These are phyloP conservation scores for Fomitopsis serialis DNA, from an alignment of 768 basidiomycete genomes.

Conservation along the genomic window DNA sequence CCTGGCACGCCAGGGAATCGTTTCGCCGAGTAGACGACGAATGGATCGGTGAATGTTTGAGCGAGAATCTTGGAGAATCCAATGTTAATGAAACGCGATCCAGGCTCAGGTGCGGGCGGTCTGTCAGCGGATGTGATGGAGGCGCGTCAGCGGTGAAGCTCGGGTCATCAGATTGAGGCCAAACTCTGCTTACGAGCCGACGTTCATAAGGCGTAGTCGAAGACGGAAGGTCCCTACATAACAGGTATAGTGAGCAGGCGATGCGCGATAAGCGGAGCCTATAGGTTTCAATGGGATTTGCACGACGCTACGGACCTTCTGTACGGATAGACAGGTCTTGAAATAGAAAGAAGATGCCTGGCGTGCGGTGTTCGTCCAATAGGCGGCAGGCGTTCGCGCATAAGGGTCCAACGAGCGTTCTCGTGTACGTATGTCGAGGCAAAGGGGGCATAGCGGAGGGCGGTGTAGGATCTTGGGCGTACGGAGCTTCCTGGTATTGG, in stretches of 20 bases:
- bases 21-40: constrained; percentile 89
- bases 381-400: constrained; percentile 83
- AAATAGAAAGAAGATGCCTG: constrained; percentile 92
- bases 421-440: constrained; percentile 70
- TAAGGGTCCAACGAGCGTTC: constrained; percentile 87
- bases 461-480: constrained; percentile 22
- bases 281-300: constrained; percentile 9
- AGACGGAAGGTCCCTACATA: constrained; percentile 75
- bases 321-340: constrained; percentile 92
- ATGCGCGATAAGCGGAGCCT: constrained; percentile 10
- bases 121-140: constrained; percentile 28
- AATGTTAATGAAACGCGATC: constrained; percentile 60
- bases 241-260: constrained; percentile 10
- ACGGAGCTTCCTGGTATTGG: constrained; percentile 18
- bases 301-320: constrained; percentile 55
- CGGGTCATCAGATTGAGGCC: constrained; percentile 1
- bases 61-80: constrained; percentile 74
- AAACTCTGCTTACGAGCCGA: constrained; percentile 72
- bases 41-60: constrained; percentile 76
- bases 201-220: constrained; percentile 82
- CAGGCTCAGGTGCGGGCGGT: constrained; percentile 67
- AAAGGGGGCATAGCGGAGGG: constrained; percentile 36
- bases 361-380: constrained; percentile 76
- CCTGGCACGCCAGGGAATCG: constrained; percentile 93
- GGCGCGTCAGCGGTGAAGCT: constrained; percentile 4